Percentiles rank a stretch among this genome's conserved stretches.
phyloP scores from a whole-genome alignment of 202 grass and related monocot species.

The Carex arenaria region DNA sequence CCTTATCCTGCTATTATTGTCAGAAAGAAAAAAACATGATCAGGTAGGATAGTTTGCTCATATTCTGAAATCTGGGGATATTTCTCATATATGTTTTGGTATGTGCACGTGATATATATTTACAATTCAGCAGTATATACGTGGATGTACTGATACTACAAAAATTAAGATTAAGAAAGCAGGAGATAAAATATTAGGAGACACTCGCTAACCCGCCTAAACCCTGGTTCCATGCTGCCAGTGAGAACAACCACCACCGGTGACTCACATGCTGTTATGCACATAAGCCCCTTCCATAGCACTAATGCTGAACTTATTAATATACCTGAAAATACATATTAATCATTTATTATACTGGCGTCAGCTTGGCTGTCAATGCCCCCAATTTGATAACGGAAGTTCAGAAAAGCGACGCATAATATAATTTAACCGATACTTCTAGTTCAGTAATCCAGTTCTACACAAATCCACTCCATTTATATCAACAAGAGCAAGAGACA shows the following conservation, averaged over 20 bases:
- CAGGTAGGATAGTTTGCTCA: background rate
- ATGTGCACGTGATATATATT: background rate
- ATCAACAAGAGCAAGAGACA: background rate
- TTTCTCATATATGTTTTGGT: background rate
- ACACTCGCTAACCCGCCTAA: constrained; percentile 41
- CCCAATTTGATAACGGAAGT: too few relatives aligned
- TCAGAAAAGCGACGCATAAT: background rate
- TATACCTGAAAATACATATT: constrained; percentile 41
- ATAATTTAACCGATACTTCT: background rate
- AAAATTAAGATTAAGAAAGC: background rate
- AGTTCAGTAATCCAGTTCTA: background rate
- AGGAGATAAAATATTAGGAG: background rate
- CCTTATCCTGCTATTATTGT: background rate
- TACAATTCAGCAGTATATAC: background rate
- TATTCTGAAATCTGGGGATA: background rate
- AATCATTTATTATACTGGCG: background rate
- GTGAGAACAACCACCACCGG: constrained; percentile 77
- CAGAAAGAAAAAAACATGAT: background rate
- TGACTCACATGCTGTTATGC: constrained; percentile 53
- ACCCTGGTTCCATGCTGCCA: constrained; percentile 78
- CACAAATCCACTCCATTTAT: background rate
- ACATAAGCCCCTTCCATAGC: constrained; percentile 85
- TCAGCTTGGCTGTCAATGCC: too few relatives aligned
- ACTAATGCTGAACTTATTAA: constrained; percentile 68
- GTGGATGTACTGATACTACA: background rate